phyloP scores from a whole-genome alignment of 441 rosid species.

The Erodium moschatum region DNA sequence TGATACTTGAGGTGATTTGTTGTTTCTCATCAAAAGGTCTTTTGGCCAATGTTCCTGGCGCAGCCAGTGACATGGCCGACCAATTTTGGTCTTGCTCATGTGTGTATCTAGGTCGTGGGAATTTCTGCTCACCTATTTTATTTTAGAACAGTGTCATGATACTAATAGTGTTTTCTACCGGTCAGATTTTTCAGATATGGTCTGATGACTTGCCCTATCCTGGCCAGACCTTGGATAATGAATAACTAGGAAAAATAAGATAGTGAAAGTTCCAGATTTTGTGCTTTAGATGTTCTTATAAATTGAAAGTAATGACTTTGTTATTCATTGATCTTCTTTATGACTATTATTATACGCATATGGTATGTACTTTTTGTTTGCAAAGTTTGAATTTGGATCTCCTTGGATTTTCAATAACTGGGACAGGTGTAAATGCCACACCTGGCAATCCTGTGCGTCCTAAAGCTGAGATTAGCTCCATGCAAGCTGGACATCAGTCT shows the following conservation, averaged over 20 bases:
- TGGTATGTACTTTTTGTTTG: not conserved
- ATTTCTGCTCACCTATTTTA: not conserved
- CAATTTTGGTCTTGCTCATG: not conserved
- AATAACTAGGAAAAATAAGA: not conserved
- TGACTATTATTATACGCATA: not conserved
- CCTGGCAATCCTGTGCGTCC: not conserved
- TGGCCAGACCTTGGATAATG: not conserved
- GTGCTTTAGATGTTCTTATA: not conserved
- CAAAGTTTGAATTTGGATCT: not conserved
- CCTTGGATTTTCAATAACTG: not conserved
- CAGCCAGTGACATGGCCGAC: not conserved
- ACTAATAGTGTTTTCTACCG: not conserved
- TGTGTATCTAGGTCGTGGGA: not conserved
- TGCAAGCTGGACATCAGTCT: too few species aligned
- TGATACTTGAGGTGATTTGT: not conserved
- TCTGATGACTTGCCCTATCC: not conserved
- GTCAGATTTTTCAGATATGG: not conserved
- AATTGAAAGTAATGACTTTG: not conserved
- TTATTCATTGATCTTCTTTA: not conserved
- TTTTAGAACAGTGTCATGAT: not conserved
- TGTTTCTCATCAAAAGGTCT: not conserved
- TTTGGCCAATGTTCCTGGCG: not conserved
- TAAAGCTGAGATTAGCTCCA: not conserved
- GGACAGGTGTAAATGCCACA: not conserved
- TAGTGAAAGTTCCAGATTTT: not conserved